Evolutionary conservation across 23 red algal species (phyloP).

Genomic region (Gracilaria vermiculophylla): DNA sequence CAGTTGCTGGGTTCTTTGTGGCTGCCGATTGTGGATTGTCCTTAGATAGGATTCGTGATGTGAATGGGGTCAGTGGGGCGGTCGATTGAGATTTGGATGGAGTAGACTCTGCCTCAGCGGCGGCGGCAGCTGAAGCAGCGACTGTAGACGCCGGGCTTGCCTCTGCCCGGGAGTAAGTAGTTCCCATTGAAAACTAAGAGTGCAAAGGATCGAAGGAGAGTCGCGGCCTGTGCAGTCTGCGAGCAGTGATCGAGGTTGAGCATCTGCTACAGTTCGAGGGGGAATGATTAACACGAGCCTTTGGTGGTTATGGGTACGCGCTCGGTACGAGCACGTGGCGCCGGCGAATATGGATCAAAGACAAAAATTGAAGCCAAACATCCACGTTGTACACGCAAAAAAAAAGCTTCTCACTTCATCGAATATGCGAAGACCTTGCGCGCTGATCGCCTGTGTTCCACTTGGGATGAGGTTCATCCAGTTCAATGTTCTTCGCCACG

Average conservation of each 20-base stretch:
- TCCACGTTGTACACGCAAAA: no score
- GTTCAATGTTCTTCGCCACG: no score
- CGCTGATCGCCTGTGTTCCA: no score
- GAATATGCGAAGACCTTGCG: no score
- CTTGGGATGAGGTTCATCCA: no score
- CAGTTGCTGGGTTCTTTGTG: slow-evolving; percentile 11
- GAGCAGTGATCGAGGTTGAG: no score
- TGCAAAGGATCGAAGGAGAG: not conserved
- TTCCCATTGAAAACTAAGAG: not conserved
- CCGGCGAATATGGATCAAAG: not conserved
- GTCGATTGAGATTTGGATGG: not conserved
- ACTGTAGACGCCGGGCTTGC: slow-evolving; percentile 27
- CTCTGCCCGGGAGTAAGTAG: slow-evolving; percentile 41
- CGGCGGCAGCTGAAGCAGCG: slow-evolving; percentile 15
- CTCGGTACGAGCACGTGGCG: no score
- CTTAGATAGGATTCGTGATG: not conserved
- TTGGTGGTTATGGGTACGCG: no score
- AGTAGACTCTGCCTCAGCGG: not conserved
- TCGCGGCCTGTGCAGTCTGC: not conserved
- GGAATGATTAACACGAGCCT: no score
- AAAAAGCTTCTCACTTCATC: no score
- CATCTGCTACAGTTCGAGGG: no score
- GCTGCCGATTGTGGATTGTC: not conserved
- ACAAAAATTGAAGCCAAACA: not conserved
- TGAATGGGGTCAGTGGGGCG: not conserved